Base-by-base conservation (phyloP, 805 yeast species). In the Lipomyces sp. region DNA sequence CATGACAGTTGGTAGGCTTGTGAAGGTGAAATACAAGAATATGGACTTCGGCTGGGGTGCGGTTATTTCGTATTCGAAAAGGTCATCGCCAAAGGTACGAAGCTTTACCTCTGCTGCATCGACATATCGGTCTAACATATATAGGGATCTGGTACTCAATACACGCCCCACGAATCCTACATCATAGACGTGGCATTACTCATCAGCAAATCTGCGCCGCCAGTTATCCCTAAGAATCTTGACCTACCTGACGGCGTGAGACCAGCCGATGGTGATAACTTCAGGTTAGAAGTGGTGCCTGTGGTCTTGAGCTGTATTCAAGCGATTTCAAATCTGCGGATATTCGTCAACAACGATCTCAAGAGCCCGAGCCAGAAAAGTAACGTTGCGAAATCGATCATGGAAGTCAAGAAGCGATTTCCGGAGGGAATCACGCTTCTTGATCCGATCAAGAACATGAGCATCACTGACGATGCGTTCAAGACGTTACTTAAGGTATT, bases 41-140 rank as follows among this genome's bases (percentile, higher is more conserved):
- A 78, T 84, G 57, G 90, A 92, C 67, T 96, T 92, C 76, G 98
- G 97, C n/a, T 95, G 99, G 99, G 97, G 94, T 65, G 89, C 90
- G 75, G 95, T 93, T 11, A 86, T 90, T 10, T 86, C 87, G 57
- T 90, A 88, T 72, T 82, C 85, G 53, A 93, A 92, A 77, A 84
- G 98, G 76, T 78, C 79, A 57, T 67, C 70, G 56, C 76, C 79
- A 5, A 72, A 73, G 63, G 85, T 58, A n/a, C 57, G 24, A 54
- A 37, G 45, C 33, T 30, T 54, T 51, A 32, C 34, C 32, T 32
- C 5, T 8, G 45, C 15, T 42, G 18, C 11, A 5, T 24, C 7
- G 7, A 2, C 18, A 8, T 5, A 42, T 51, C 7, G 2, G 18
- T 33, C 33, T 32, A 39, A 58, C 42, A n/a, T 11, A 6, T 37